Conservation (phyloP, 2,329 filamentous ascomycete species). For the Epichloe glyceriae region DNA sequence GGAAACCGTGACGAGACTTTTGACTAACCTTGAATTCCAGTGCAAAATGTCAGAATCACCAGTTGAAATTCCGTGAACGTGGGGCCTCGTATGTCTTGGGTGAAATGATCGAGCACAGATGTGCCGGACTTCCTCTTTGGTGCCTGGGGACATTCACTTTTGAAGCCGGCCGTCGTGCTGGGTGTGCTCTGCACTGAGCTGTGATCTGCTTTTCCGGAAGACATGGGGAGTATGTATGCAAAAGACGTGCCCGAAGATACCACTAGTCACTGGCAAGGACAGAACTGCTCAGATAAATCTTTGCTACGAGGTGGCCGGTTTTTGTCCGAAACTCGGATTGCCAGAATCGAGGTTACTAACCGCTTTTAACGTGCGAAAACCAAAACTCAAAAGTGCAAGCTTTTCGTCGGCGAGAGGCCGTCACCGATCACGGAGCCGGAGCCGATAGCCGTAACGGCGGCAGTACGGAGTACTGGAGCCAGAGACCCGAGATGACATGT, state of each 20-base stretch:
- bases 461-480: background rate
- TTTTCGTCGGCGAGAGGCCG: background rate
- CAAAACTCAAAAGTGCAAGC: background rate
- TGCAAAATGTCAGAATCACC: conserved; percentile 34
- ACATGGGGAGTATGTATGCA: background rate
- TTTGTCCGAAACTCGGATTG: background rate
- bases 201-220: background rate
- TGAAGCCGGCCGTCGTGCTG: background rate
- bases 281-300: background rate
- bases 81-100: conserved; percentile 23
- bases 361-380: too few relatives aligned
- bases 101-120: conserved; percentile 9
- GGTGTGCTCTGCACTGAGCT: background rate
- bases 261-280: too few relatives aligned
- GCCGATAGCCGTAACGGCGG: conserved; percentile 5
- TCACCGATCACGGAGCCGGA: background rate
- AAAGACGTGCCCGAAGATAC: background rate
- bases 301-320: background rate
- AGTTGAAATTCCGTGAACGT: conserved; percentile 32
- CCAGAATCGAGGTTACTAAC: background rate
- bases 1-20: too few relatives aligned
- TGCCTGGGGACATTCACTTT: background rate
- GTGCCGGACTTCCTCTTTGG: background rate
- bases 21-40: conserved; percentile 33
- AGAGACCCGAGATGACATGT: background rate